Base-by-base conservation (phyloP, 345 rosid species). In the Kernera saxatilis region DNA sequence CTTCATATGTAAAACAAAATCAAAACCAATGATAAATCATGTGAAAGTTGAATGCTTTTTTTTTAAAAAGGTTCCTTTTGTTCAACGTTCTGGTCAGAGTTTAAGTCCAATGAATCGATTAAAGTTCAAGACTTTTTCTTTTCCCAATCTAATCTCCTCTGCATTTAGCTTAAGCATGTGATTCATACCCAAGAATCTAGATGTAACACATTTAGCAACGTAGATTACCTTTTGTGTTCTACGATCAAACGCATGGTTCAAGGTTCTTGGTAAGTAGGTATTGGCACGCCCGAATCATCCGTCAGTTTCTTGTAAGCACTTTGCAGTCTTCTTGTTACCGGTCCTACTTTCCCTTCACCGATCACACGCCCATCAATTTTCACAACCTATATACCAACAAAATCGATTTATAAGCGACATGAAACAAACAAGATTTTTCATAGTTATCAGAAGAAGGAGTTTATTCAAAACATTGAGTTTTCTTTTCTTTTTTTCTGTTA, bases 341-440 rank as follows among this genome's bases (percentile, higher is more conserved):
- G 83, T 29, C 93, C 96, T 6, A 87, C 96, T 72, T 82, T 70
- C 14, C 97, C 93, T 22, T 86, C 82, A 2, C 96, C 90, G 32
- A 87, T 58, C 27, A 81, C 64, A 9, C 92, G 87, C 23, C 87
- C 90, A 73, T 90, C 92, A 17, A 90, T 84, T 77, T 85, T 82
- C 71, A 86, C 87, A n/a, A 84, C 93, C 93, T 90, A 83, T n/a
- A 50, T 6, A 8, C 5, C 41, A 51, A 21, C 8, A 25, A 27
- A 12, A 18, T 13, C 35, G 15, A 23, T 35, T 13, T 5, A 8
- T 14, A 54, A 26, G 18, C 11, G 3, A 12, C 61, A 53, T n/a
- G 23, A 10, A 49, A 53, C 30, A 13, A 10, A 26, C 11, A 60
- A 40, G n/a, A 1, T 40, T 12, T 35, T 21, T 13, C 19, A 57